A percentile compares a stretch with the other conserved stretches of the same genome.
Conservation (phyloP, 768 basidiomycete species). For the Mycena maculata region DNA sequence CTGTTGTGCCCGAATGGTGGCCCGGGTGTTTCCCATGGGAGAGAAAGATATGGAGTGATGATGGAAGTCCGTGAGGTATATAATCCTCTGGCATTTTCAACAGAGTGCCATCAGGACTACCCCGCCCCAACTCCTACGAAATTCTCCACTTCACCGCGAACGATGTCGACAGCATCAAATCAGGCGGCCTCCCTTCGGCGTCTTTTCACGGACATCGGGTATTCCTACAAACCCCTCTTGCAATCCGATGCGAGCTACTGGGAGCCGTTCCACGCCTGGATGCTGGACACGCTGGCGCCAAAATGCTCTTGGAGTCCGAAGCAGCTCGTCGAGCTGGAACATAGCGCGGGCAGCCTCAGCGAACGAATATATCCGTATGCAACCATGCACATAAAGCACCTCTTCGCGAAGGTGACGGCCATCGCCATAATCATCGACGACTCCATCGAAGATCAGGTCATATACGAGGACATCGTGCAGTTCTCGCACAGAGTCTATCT, state of each 20-base stretch:
- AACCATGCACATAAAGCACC: slow-evolving; percentile 9
- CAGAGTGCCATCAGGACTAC: too few species aligned
- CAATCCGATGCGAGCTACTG: slow-evolving; percentile 9
- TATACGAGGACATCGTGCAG: neutral
- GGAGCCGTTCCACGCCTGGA: slow-evolving; percentile 13
- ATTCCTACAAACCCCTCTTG: slow-evolving; percentile 1
- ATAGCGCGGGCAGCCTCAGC: slow-evolving; percentile 10
- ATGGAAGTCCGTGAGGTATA: too few species aligned
- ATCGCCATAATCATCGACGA: slow-evolving; percentile 24
- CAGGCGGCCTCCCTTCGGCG: neutral
- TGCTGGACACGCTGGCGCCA: slow-evolving; percentile 1
- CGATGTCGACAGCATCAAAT: neutral
- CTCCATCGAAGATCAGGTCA: slow-evolving; percentile 11
- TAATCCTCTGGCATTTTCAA: too few species aligned
- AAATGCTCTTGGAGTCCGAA: slow-evolving; percentile 3
- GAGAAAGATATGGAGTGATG: too few species aligned
- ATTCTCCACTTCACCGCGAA: too few species aligned
- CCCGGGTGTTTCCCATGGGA: too few species aligned
- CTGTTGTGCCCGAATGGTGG: too few species aligned
- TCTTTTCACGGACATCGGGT: slow-evolving; percentile 12
- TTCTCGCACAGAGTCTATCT: slow-evolving; percentile 7
- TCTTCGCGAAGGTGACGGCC: slow-evolving; percentile 21
- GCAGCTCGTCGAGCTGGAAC: slow-evolving; percentile 14
- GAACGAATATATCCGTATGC: slow-evolving; percentile 12
- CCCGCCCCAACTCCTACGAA: too few species aligned